Conservation (phyloP, 345 rosid genomes). For the Leavenworthia alabamica region DNA sequence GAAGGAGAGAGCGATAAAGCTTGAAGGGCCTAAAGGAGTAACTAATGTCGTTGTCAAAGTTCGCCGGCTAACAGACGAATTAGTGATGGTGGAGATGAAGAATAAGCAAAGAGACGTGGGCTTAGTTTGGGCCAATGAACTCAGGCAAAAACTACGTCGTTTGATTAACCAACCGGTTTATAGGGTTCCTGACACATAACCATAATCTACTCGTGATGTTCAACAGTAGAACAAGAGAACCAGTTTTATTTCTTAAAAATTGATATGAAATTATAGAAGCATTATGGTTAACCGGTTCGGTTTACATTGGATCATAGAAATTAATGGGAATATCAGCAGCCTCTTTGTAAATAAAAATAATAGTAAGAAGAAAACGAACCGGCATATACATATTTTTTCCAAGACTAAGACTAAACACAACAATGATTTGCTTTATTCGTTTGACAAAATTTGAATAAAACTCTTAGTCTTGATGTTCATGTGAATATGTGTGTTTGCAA, state of each 20-base stretch:
- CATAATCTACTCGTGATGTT: not conserved
- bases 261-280: too few species aligned
- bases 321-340: not conserved
- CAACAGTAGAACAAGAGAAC: not conserved
- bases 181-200: slow-evolving; percentile 7
- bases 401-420: not conserved
- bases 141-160: slow-evolving; percentile 38
- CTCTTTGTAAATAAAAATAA: slow-evolving; percentile 15
- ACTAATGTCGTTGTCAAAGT: slow-evolving; percentile 37
- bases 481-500: not conserved
- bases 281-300: slow-evolving; percentile 17
- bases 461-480: not conserved
- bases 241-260: not conserved
- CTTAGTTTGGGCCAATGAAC: slow-evolving; percentile 42
- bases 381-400: too few species aligned
- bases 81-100: slow-evolving; percentile 54
- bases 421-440: not conserved
- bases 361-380: not conserved
- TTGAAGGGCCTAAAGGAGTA: slow-evolving; percentile 51
- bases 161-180: slow-evolving; percentile 40
- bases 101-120: slow-evolving; percentile 35
- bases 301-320: slow-evolving; percentile 15
- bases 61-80: slow-evolving; percentile 39
- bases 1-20: slow-evolving; percentile 38
- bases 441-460: slow-evolving; percentile 6